Percentiles rank a stretch among this genome's conserved stretches.
These are phyloP conservation scores for Dentipellis sp. DNA, from an alignment of 768 basidiomycete genomes.

Conservation along the genomic window DNA sequence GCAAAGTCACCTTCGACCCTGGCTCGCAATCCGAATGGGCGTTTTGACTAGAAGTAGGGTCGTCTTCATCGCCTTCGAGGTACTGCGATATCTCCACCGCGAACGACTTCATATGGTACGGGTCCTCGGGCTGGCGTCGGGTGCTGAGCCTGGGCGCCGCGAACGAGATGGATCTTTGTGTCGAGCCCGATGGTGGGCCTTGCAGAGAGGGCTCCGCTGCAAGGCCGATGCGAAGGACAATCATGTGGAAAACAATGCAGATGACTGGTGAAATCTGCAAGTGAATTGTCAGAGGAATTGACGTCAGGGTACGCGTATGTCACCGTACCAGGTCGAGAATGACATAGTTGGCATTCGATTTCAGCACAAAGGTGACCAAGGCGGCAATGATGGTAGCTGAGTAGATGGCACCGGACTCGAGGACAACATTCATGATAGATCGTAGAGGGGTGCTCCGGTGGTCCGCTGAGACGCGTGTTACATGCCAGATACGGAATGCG, in stretches of 20 bases:
- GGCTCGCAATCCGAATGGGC: background rate
- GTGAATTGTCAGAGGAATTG: background rate
- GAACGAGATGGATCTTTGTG: too few relatives aligned
- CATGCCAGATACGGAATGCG: slow-evolving; percentile 23
- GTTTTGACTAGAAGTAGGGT: background rate
- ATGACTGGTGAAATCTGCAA: slow-evolving; percentile 28
- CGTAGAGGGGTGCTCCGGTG: slow-evolving; percentile 13
- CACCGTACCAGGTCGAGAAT: slow-evolving; percentile 21
- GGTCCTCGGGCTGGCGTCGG: slow-evolving; percentile 7
- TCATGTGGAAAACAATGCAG: slow-evolving; percentile 34
- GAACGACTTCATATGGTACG: slow-evolving; percentile 13
- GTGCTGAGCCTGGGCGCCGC: too few relatives aligned
- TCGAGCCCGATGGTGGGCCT: background rate
- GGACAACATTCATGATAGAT: slow-evolving; percentile 22
- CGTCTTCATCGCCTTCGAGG: slow-evolving; percentile 3
- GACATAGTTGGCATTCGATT: slow-evolving; percentile 25
- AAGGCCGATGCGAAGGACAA: slow-evolving; percentile 29
- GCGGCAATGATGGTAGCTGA: slow-evolving; percentile 25
- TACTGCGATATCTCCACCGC: slow-evolving; percentile 17
- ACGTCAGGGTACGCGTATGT: background rate
- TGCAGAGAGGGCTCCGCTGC: slow-evolving; percentile 2
- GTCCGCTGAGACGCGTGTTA: slow-evolving; percentile 16
- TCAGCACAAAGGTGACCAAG: slow-evolving; percentile 20
- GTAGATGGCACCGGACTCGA: slow-evolving; percentile 31
- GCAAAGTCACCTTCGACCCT: background rate